Base-by-base conservation (phyloP, 1,284 basidiomycete genomes). In the Entoloma clypeatum region DNA sequence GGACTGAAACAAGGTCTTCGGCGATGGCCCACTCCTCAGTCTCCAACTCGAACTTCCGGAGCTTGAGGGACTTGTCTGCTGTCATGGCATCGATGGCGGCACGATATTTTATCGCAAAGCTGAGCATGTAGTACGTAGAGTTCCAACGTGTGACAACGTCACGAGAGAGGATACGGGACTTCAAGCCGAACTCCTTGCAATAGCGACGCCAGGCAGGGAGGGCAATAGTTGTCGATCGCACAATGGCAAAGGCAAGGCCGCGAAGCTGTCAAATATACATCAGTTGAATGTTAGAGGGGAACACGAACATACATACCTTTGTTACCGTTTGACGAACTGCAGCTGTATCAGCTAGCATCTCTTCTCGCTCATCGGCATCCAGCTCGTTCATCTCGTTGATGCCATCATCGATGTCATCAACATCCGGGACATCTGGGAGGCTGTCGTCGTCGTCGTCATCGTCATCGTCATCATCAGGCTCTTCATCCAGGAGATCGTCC, bases 41-140 rank as follows among this genome's bases (percentile, higher is more conserved):
- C 11, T 33, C 31, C 13, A 33, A 16, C 18, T 33, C 31, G 16
- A n/a, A 33, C 16, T 35, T 19, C 22, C 16, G 13, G 19, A 35
- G 19, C 53, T 66, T 10, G 63, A 69, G 44, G 65, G 68, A 0
- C 41, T 70, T 1, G 68, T 58, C 0, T 23, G 47, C 5, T 39
- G 43, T 0, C 17, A 35, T 35, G 13, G 33, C 33, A 69, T 77
- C 19, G 62, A 72, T 41, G 49, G 65, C 2, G 67, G 72, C 41
- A 50, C 58, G 0, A 43, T 63, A 16, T 74, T 72, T 45, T 16
- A 35, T 5, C 4, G 63, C 66, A 27, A 27, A 27, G 26, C 26
- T 27, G 26, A 53, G 28, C 57, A 57, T n/a, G n/a, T n/a, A n/a
- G n/a, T n/a, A n/a, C n/a, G n/a, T n/a, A n/a, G n/a, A n/a, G n/a